These are phyloP conservation scores for Mimosa bimucronata DNA, from an alignment of 306 rosid genomes.

Conservation along the genomic window DNA sequence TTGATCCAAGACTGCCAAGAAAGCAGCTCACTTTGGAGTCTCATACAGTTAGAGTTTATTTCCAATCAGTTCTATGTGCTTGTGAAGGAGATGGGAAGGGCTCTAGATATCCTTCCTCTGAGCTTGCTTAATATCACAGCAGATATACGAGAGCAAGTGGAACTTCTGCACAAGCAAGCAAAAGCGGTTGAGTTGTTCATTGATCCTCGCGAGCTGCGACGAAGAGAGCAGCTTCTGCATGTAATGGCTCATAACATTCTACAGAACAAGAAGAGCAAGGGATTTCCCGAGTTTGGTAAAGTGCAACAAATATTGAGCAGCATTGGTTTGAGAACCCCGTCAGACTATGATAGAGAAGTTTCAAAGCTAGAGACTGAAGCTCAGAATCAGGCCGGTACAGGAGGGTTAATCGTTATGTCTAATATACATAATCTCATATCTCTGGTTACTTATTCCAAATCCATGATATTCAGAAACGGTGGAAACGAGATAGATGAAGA, in stretches of 20 bases:
- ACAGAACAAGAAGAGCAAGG: conserved; percentile 59
- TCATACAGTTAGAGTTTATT: conserved; percentile 60
- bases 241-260: conserved; percentile 64
- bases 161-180: conserved; percentile 80
- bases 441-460: conserved; percentile 65
- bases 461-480: conserved; percentile 57
- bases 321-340: conserved; percentile 64
- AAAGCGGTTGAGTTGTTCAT: conserved; percentile 59
- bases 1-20: conserved; percentile 74
- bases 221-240: conserved; percentile 66
- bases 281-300: conserved; percentile 58
- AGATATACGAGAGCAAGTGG: conserved; percentile 80
- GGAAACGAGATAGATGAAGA: conserved; percentile 46
- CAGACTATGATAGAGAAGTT: conserved; percentile 78
- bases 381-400: conserved; percentile 86
- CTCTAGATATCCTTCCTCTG: conserved; percentile 82
- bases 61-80: conserved; percentile 73
- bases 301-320: conserved; percentile 59
- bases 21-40: conserved; percentile 79
- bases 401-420: conserved; percentile 80
- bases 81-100: conserved; percentile 84
- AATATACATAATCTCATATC: conserved; percentile 77
- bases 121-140: conserved; percentile 65
- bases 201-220: conserved; percentile 61
- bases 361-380: conserved; percentile 80